These are phyloP conservation scores for Globisporangium perplexum DNA, from an alignment of 352 stramenopile species.

Conservation along the genomic window DNA sequence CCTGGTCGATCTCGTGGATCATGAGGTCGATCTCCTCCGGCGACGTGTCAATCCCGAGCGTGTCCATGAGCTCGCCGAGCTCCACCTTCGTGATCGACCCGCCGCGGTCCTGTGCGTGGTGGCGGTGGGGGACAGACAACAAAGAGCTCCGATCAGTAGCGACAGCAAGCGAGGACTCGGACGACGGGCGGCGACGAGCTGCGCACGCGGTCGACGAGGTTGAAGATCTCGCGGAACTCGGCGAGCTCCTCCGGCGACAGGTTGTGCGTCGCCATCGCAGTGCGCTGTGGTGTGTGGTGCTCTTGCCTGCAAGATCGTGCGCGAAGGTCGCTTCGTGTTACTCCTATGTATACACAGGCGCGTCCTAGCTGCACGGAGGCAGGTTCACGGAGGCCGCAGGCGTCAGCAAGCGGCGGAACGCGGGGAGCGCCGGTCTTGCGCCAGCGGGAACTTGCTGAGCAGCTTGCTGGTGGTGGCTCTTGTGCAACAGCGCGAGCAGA, in stretches of 20 bases:
- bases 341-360: neutral
- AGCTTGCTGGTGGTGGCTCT: constrained; percentile 4
- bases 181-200: too few species aligned
- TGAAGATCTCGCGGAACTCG: constrained; percentile 94
- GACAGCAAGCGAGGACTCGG: too few species aligned
- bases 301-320: neutral
- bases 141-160: too few species aligned
- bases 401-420: constrained; percentile 4
- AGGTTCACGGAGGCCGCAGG: constrained; percentile 1
- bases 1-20: constrained; percentile 94
- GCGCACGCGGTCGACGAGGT: constrained; percentile 87
- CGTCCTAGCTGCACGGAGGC: constrained; percentile 7
- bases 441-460: neutral
- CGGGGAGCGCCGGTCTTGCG: neutral
- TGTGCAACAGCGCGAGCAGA: constrained; percentile 6
- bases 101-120: constrained; percentile 75
- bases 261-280: constrained; percentile 50
- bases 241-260: constrained; percentile 78
- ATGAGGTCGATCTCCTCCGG: constrained; percentile 93
- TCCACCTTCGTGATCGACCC: constrained; percentile 94
- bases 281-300: neutral
- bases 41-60: constrained; percentile 90
- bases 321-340: neutral
- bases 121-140: too few species aligned
- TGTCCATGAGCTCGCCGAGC: constrained; percentile 92